Base-by-base conservation (phyloP, 1,284 basidiomycete genomes). In the Rhodotorula sp. region DNA sequence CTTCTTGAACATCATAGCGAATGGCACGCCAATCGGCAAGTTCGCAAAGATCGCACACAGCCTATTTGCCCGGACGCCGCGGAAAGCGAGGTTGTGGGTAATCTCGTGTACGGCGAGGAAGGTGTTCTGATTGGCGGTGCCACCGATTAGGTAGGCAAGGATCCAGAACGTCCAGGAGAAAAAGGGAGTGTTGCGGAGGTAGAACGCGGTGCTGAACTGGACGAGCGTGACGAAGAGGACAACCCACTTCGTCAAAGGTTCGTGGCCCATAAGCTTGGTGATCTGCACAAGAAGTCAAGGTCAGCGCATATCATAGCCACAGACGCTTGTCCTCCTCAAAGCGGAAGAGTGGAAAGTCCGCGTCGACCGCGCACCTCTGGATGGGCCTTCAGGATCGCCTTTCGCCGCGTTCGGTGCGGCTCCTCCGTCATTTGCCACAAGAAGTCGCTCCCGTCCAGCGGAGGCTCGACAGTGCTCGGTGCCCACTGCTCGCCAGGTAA, bases 31-130 rank as follows among this genome's bases (percentile, higher is more conserved):
- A 68, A 98, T 97, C 0, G 93, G 90, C 47, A 95, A 79, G 79
- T 99, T 99, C 8, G 93, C 90, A 65, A 94, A 86, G 74, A 98
- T 89, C 0, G 96, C 93, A 44, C 96, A 84, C 9, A 87, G 78
- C 78, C 94, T 94, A 82, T 99, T 99, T 9, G 89, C 86, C 53
- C 83, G 83, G 58, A 98, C 87, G 36, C 89, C 85, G 74, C 86
- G 87, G 83, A 98, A 99, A 4, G 93, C 95, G 47, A 99, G 85
- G 79, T 98, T 98, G 81, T 99, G 95, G 2, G 94, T 97, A 75
- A 99, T 98, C 79, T 99, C 95, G 80, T 99, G 95, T 67, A 99
- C 96, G 32, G 95, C 93, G 49, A 99, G 85, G 81, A 99, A 99
- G 36, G 94, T 86, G 81, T 99, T 98, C 79, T 99, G 95, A 82